phyloP scores from a whole-genome alignment of 352 stramenopile genomes.

The Globisporangium camurandrum region DNA sequence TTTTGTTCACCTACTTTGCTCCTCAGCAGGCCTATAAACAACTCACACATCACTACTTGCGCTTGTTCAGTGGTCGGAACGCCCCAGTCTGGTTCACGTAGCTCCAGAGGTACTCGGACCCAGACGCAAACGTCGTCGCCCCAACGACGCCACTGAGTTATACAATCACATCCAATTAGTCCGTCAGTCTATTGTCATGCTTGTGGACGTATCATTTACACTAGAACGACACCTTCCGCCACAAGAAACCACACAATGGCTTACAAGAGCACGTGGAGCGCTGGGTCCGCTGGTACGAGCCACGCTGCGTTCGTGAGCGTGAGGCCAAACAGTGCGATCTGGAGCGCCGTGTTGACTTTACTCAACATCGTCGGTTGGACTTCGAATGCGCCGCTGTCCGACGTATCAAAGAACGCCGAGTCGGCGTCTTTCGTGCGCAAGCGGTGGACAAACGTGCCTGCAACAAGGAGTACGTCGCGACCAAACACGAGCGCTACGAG shows the following conservation, averaged over 20 bases:
- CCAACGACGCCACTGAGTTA: constrained; percentile 45
- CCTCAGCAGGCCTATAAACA: too few species aligned
- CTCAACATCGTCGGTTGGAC: constrained; percentile 63
- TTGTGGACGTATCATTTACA: neutral
- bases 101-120: constrained; percentile 66
- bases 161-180: constrained; percentile 1
- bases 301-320: constrained; percentile 67
- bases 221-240: too few species aligned
- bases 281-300: constrained; percentile 50
- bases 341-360: constrained; percentile 78
- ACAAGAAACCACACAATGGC: constrained; percentile 8
- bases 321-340: constrained; percentile 67
- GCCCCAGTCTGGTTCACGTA: constrained; percentile 67
- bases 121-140: constrained; percentile 69
- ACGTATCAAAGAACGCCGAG: constrained; percentile 76
- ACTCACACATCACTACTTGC: neutral
- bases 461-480: constrained; percentile 60
- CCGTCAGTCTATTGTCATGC: neutral
- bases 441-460: constrained; percentile 72
- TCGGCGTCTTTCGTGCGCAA: constrained; percentile 60
- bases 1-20: too few species aligned
- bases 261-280: constrained; percentile 60
- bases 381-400: constrained; percentile 60
- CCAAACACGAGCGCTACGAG: constrained; percentile 65
- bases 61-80: constrained; percentile 40